Conservation (phyloP, 768 basidiomycete genomes). For the Leccinum variicolor region DNA sequence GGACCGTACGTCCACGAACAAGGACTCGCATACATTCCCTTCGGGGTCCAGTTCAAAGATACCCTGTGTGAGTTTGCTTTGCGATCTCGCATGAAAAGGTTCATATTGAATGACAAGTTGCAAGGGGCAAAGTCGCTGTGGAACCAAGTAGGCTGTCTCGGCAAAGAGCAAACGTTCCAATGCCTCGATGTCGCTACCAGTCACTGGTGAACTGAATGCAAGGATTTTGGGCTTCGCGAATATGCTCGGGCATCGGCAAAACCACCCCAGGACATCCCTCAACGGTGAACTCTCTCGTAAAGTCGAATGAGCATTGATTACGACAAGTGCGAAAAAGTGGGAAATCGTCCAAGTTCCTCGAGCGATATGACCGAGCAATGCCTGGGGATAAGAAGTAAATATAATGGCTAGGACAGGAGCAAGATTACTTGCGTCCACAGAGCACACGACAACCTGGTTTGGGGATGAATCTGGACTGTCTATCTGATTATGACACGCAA, state of each 20-base stretch:
- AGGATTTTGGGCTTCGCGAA: constrained; percentile 43
- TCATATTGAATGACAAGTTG: constrained; percentile 60
- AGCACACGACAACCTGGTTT: constrained; percentile 39
- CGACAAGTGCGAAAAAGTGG: constrained; percentile 43
- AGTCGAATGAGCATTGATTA: constrained; percentile 40
- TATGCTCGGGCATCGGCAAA: constrained; percentile 37
- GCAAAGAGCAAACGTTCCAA: constrained; percentile 41
- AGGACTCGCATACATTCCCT: constrained; percentile 35
- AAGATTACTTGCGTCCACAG: constrained; percentile 36
- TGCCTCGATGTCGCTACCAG: constrained; percentile 31
- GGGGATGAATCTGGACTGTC: constrained; percentile 18
- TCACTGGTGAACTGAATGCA: constrained; percentile 32
- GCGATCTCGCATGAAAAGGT: constrained; percentile 27
- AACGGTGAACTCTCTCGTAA: constrained; percentile 38
- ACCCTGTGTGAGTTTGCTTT: constrained; percentile 44
- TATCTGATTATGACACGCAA: constrained; percentile 8
- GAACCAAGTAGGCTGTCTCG: constrained; percentile 36
- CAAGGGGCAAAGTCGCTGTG: constrained; percentile 37
- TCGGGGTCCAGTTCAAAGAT: constrained; percentile 44
- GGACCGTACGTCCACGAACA: constrained; percentile 46
- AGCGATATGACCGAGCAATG: constrained; percentile 38
- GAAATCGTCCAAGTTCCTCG: constrained; percentile 38
- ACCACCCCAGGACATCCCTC: constrained; percentile 43
- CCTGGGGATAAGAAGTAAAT: constrained; percentile 25
- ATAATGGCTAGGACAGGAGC: neutral